These are phyloP conservation scores for Thelonectria olida DNA, from an alignment of 2,329 filamentous ascomycete genomes.

Conservation along the genomic window DNA sequence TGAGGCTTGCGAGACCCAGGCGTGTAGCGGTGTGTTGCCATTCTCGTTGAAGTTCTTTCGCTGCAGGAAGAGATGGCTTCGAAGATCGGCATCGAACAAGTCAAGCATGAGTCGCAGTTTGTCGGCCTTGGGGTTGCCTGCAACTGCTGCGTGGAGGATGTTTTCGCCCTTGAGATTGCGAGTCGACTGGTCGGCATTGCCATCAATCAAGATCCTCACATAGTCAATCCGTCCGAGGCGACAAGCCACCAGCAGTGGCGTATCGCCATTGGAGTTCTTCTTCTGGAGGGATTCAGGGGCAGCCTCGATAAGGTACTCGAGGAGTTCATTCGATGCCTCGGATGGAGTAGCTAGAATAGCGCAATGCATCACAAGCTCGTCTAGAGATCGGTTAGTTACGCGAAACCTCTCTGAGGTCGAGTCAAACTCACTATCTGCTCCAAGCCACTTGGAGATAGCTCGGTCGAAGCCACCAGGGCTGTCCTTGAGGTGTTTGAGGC, in stretches of 20 bases:
- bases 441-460: conserved; percentile 70
- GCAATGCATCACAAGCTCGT: conserved; percentile 72
- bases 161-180: conserved; percentile 72
- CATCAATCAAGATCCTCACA: conserved; percentile 69
- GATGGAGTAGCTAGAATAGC: conserved; percentile 60
- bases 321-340: conserved; percentile 58
- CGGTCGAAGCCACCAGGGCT: conserved; percentile 70
- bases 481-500: conserved; percentile 69
- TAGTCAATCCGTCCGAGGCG: conserved; percentile 61
- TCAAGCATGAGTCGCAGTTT: conserved; percentile 60
- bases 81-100: conserved; percentile 65
- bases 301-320: conserved; percentile 72
- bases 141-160: conserved; percentile 69
- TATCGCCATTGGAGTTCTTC: conserved; percentile 66
- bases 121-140: conserved; percentile 42
- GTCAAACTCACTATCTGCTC: conserved; percentile 61
- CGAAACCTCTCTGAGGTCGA: neutral
- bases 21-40: conserved; percentile 71
- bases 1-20: conserved; percentile 57
- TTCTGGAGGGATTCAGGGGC: conserved; percentile 70
- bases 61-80: conserved; percentile 67
- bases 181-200: conserved; percentile 74
- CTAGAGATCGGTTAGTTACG: conserved; percentile 47
- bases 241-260: conserved; percentile 76
- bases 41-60: conserved; percentile 60